Base-by-base conservation (phyloP, 2,329 filamentous ascomycete species). In the Calonectria montana region DNA sequence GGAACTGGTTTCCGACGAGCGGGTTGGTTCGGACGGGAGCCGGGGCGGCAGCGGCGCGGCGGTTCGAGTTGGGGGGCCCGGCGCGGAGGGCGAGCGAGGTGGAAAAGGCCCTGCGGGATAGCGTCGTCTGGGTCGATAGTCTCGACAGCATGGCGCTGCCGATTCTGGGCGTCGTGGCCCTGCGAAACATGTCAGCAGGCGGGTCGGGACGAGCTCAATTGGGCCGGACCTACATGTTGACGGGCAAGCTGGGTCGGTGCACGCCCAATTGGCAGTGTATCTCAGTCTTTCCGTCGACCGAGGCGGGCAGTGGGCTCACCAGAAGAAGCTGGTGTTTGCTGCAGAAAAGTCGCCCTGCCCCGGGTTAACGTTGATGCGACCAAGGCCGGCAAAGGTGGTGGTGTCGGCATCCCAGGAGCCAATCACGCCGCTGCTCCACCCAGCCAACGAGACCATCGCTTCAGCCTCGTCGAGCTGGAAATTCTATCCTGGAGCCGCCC, bases 301-400 rank as follows among this genome's bases (percentile, higher is more conserved):
- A 70, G 55, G 73, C 76, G 69, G 45, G 65, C 67, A 21, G 61
- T 35, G 43, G 68, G 41, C 31, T 12, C 25, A 41, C 57, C 63
- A 64, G 57, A 35, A 21, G 41, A 65, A 62, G 50, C 25, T 50
- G 63, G 67, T 61, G 68, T 65, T 47, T n/a, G 55, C 50, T 57
- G 76, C 59, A 71, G 74, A 79, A 79, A 80, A 79, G 77, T 79
- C 74, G 73, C 72, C 70, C 74, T 73, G 31, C 3, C 47, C 41
- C 81, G 81, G 81, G 80, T 73, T 67, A 82, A 82, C 65, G 57
- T 81, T 81, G 74, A 72, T 78, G 75, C 81, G 81, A 62, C 70
- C 70, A 59, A 70, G 75, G 72, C 45, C 61, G 31, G 31, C 31
- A 35, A 35, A 35, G 31, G 8, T 65, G 53, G 53, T 57, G 59